Base-by-base conservation (phyloP, 2,329 filamentous ascomycete genomes). In the Claviceps sp. region DNA sequence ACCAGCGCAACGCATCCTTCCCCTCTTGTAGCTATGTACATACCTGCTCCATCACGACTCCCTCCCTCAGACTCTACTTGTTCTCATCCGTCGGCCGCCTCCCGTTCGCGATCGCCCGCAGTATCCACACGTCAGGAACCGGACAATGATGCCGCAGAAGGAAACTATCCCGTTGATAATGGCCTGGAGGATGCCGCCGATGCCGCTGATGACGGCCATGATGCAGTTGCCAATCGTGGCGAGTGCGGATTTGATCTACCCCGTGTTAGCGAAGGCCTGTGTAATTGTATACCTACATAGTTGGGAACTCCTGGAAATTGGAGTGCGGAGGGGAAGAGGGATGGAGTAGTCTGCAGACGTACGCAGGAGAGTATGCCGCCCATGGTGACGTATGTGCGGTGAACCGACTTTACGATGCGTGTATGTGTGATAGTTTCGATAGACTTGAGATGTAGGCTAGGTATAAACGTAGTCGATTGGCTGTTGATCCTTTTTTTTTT, bases 311-410 rank as follows among this genome's bases (percentile, higher is more conserved):
- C n/a, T n/a, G 20, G 20, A 20, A 20, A 4, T 42, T 2, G n/a
- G 6, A 43, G 22, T 5, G 17, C 1, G 22, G 9, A 44, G 13
- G 9, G 8, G 3, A 26, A 16, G 13, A 44, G 22, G 11, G 4
- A 16, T 29, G 8, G 26, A 29, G 26, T 29, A 29, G 26, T 29
- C 26, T 29, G 26, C 9, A 29, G 26, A 11, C 85, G 63, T 86
- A 91, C 86, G 66, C 86, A 90, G 66, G 86, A 90, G 59, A 88
- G 75, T 63, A 93, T 82, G 68, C 84, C 86, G 72, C 87, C 87
- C 87, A 93, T 91, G 54, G 39, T 69, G 61, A 53, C 26, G 26
- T 29, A 29, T 29, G 26, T 29, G 8, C 8, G 26, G 26, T 29
- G 26, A 29, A 29, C 3, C 3, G 26, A 29, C 26, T 11, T 29